Evolutionary conservation across 1,284 basidiomycete species (phyloP), one percentile per base, ranked within the genome.

Genomic region (Leucoagaricus sp.): DNA sequence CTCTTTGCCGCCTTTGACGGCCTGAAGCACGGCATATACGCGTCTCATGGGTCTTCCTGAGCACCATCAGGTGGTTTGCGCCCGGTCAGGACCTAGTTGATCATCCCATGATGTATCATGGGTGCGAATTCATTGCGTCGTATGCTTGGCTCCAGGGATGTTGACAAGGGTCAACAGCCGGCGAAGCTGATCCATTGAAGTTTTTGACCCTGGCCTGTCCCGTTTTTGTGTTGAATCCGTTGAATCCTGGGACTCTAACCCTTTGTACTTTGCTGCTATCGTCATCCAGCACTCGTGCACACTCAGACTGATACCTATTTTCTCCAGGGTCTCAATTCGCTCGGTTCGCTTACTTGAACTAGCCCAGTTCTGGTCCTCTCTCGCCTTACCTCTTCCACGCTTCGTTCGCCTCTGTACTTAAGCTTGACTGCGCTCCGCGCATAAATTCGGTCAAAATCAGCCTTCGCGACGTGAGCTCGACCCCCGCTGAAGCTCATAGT

Each of bases 81-180:
- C 50, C 50, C 50, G 25, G n/a, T 29, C 7, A 25, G 41, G 17
- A 23, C 17, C 41, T 13, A 23, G 25, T 34, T 51, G 49, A 51
- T 52, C 40, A 52, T 29, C 29, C 29, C 50, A 52, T 52, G 50
- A 52, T 44, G 41, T 41, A 52, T 25, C 41, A 28, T 52, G 50
- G 50, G 50, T 42, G 29, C n/a, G 26, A 25, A 33, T 42, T 34
- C 31, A 31, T 29, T 44, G 41, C n/a, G 13, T 38, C 33, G 19
- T 36, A 23, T 25, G 34, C 33, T 38, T 49, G 13, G 28, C 17
- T 28, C 28, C 38, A 54, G 44, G 53, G 53, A 19, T 40, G 53
- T 31, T 23, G 45, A 19, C 34, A 28, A 53, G 53, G 53, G 53
- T 29, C 36, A 26, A 8, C 44, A 23, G 53, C 44, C 53, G 29